Evolutionary conservation across 257 asterid species (phyloP), one percentile per base, ranked within the genome.

Genomic region (Marsdenia floribunda): DNA sequence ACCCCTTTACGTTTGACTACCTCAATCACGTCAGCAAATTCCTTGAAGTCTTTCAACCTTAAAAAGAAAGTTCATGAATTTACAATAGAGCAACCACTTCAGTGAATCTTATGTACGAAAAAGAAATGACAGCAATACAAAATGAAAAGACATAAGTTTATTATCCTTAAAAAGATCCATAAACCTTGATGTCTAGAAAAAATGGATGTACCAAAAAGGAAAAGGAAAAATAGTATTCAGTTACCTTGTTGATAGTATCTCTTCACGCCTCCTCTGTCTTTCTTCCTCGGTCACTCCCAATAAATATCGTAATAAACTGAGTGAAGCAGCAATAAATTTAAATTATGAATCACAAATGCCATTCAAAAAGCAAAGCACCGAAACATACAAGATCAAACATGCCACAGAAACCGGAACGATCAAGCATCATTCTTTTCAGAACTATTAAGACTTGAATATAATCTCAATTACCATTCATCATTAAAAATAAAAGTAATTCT

Each of bases 171-270:
- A 29, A 35, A 46, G 14, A 64, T 18, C 24, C 24, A 18, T 6
- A 64, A 64, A 61, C 42, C 18, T 26, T 61, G 9, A 12, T 26
- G n/a, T 61, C 7, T 60, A 11, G 16, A 61, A 74, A 46, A 38
- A 14, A 60, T 21, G 42, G 42, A 59, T n/a, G 15, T 7, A 26
- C 24, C 47, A 1, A 33, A 8, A 29, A 33, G 21, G 57, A 55
- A 46, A 42, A 42, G 18, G 38, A 72, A 67, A 71, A 73, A 33
- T 22, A 42, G 55, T 24, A 58, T 68, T 65, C 24, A 24, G 21
- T 80, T 88, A 95, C 99, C 96, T 92, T 68, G 98, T 91, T 52
- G 96, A 88, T 80, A 92, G 81, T 79, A 95, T 95, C 85, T 95
- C 97, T 82, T 91, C 98, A 35, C 98, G 90, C 81, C 98, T 89